Evolutionary conservation across 1,139 yeast genomes (phyloP), one percentile per base, ranked within the genome.

Genomic region (Candida gigantensis): DNA sequence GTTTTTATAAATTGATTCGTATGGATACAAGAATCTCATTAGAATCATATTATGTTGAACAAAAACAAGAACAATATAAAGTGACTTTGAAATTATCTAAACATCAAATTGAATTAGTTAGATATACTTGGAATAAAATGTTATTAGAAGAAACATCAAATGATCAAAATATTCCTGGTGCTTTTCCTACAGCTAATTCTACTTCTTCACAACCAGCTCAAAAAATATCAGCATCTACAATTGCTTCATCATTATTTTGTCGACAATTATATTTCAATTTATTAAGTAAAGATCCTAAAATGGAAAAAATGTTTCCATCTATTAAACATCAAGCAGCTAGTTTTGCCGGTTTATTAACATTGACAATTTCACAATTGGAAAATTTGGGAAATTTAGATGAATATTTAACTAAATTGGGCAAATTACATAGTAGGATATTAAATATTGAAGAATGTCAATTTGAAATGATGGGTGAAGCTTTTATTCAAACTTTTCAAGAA

Each of bases 391-490:
- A 48, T 24, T 65, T 85, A 49, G 81, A 84, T 50, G 84, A 74
- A 31, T 81, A 81, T 43, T 62, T 86, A 35, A 68, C 67, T 34
- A 74, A 76, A 34, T 62, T 86, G 46, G 95, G 92, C 2, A 84
- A 84, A 56, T 68, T 88, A 38, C 95, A 86, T 55, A 67, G 88
- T 3, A 66, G 95, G 44, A 80, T 86, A 34, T 66, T 86, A 45
- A 88, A 86, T 10, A 83, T 85, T 34, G 89, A 83, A 46, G 79
- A 87, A 0, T 72, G 74, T 6, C 83, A 81, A 55, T 86, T 82
- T 52, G 87, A 84, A 55, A 60, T 82, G 31, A 83, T 87, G 83
- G 95, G 95, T 2, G 79, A 79, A 44, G 94, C 94, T 0, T 66
- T 87, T 36, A 68, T 86, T 40, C 77, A 76, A 47, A 86, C 95